Percentiles rank a stretch among this genome's conserved stretches.
Conservation (phyloP, 345 rosid species). For the Tarenaya hassleriana region DNA sequence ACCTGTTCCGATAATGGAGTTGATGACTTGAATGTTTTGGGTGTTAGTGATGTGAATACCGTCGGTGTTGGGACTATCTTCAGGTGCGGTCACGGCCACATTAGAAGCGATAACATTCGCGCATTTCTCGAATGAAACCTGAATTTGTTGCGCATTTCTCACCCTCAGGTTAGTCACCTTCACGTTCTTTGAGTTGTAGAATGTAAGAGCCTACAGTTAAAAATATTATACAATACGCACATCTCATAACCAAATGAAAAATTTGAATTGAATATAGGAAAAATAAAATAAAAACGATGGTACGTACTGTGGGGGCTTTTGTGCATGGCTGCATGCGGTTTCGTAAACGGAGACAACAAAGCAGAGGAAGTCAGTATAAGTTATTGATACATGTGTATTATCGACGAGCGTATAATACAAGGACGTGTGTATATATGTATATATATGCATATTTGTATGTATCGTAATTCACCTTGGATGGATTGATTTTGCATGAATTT, state of each 20-base stretch:
- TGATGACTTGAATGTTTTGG: constrained; percentile 50
- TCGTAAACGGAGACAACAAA: neutral
- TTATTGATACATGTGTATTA: too few species aligned
- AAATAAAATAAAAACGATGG: too few species aligned
- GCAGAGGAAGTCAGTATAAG: neutral
- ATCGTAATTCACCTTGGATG: constrained; percentile 40
- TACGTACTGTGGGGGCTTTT: constrained; percentile 77
- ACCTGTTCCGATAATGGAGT: constrained; percentile 63
- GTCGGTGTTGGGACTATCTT: constrained; percentile 75
- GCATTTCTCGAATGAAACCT: constrained; percentile 50
- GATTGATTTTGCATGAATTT: constrained; percentile 73
- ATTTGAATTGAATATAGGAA: neutral
- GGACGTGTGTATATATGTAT: neutral
- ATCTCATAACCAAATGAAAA: neutral
- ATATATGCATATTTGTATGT: neutral
- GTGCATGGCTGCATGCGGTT: constrained; percentile 60
- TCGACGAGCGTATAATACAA: too few species aligned
- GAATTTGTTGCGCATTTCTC: constrained; percentile 68
- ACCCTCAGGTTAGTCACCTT: constrained; percentile 42
- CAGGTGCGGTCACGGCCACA: constrained; percentile 49
- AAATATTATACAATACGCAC: too few species aligned
- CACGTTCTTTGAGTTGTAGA: constrained; percentile 45
- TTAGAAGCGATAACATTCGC: constrained; percentile 40
- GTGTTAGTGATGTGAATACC: constrained; percentile 73
- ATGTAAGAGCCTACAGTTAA: constrained; percentile 61